Evolutionary conservation across 257 asterid species (phyloP).

Genomic region (Leptodermis oblonga): DNA sequence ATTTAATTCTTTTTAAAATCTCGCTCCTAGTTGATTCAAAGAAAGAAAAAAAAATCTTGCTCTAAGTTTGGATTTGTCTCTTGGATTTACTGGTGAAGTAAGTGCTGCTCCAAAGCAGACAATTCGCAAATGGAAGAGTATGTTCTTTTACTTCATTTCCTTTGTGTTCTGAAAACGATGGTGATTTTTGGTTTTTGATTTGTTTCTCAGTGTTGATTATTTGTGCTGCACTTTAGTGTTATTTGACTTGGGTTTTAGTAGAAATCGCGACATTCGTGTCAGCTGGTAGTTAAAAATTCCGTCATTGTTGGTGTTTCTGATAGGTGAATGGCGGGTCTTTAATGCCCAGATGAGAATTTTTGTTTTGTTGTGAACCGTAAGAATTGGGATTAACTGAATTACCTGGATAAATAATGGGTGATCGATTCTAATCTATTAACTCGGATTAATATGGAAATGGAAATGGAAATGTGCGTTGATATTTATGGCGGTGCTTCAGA

Average conservation of each 20-base stretch:
- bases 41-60: too few species aligned
- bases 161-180: not conserved
- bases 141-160: not conserved
- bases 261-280: not conserved
- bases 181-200: not conserved
- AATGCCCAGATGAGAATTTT: not conserved
- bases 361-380: not conserved
- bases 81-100: not conserved
- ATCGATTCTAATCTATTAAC: not conserved
- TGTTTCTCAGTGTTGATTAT: not conserved
- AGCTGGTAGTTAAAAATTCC: too few species aligned
- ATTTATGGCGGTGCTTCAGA: not conserved
- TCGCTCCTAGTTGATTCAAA: not conserved
- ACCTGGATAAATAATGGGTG: too few species aligned
- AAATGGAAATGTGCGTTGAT: not conserved
- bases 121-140: conserved; percentile 8
- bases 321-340: not conserved
- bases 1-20: not conserved
- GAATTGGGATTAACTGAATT: not conserved
- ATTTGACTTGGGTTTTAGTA: not conserved
- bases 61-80: too few species aligned
- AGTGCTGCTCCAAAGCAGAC: not conserved
- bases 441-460: not conserved
- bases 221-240: not conserved
- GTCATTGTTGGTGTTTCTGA: too few species aligned